Conservation (phyloP, 768 basidiomycete species). For the Termitomyces sp. region DNA sequence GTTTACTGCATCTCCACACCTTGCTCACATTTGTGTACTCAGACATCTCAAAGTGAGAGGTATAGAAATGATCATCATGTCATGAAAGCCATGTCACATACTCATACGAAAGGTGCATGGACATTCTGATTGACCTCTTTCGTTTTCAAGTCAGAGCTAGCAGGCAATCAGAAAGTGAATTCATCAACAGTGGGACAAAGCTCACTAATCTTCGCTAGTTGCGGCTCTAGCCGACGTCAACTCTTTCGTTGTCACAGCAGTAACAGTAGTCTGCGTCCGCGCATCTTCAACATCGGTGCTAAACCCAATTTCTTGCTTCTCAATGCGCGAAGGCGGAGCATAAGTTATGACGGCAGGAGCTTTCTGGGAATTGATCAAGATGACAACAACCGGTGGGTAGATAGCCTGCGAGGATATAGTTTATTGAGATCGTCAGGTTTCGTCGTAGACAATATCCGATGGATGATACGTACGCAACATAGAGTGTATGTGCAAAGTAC, state of each 20-base stretch:
- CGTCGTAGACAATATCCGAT: not conserved
- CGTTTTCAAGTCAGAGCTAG: no score
- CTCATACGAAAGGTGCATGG: no score
- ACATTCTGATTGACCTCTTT: no score
- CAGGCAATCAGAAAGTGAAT: no score
- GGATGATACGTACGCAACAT: constrained; percentile 1
- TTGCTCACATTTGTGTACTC: no score
- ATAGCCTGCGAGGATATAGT: not conserved
- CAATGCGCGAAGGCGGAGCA: not conserved
- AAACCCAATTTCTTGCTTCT: not conserved
- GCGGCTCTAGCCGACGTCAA: no score
- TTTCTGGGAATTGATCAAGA: not conserved
- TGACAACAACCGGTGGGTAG: constrained; percentile 1
- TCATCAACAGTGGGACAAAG: no score
- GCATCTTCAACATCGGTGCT: not conserved
- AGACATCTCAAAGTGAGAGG: no score
- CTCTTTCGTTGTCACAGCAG: no score
- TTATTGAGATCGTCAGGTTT: not conserved
- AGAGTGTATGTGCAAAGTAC: constrained; percentile 5
- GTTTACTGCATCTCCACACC: no score
- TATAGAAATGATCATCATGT: no score
- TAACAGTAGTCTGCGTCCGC: not conserved
- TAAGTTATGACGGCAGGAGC: not conserved
- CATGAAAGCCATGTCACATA: no score
- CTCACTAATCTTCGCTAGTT: not conserved